These are phyloP conservation scores for Hericium coralloides DNA, from an alignment of 768 basidiomycete species.

Conservation along the genomic window DNA sequence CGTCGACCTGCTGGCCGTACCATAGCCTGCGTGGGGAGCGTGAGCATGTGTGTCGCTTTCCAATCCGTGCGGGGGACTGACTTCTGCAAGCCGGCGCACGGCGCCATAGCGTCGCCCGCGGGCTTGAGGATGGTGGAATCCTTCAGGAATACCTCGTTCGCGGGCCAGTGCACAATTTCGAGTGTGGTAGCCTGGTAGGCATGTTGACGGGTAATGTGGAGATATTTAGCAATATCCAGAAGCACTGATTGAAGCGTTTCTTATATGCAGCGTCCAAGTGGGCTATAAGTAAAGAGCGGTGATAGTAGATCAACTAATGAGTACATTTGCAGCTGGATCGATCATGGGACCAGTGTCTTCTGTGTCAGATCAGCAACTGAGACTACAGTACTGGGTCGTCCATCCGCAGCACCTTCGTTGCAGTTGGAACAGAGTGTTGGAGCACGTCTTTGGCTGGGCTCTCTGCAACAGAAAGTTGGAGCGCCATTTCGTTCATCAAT, in stretches of 20 bases:
- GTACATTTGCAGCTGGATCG: too few relatives aligned
- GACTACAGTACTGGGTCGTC: too few relatives aligned
- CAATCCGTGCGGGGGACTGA: background rate
- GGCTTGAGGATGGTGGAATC: background rate
- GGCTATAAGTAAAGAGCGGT: background rate
- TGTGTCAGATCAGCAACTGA: too few relatives aligned
- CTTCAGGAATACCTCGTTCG: background rate
- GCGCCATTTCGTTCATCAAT: too few relatives aligned
- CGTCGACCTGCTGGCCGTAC: background rate
- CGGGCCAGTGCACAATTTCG: background rate
- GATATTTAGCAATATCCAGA: background rate
- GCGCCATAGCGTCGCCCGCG: background rate
- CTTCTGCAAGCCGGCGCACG: background rate
- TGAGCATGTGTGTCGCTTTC: background rate
- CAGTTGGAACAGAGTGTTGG: too few relatives aligned
- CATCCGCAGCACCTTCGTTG: too few relatives aligned
- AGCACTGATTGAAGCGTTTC: background rate
- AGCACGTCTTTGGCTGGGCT: too few relatives aligned
- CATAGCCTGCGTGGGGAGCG: background rate
- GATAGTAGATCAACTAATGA: too few relatives aligned
- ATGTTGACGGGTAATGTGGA: background rate
- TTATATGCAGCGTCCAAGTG: background rate
- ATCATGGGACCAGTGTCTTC: too few relatives aligned
- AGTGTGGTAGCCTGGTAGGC: background rate
- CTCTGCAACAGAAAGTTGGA: too few relatives aligned